Evolutionary conservation across 2,329 filamentous ascomycete species (phyloP).

Genomic region (Herpotrichia juniperi): DNA sequence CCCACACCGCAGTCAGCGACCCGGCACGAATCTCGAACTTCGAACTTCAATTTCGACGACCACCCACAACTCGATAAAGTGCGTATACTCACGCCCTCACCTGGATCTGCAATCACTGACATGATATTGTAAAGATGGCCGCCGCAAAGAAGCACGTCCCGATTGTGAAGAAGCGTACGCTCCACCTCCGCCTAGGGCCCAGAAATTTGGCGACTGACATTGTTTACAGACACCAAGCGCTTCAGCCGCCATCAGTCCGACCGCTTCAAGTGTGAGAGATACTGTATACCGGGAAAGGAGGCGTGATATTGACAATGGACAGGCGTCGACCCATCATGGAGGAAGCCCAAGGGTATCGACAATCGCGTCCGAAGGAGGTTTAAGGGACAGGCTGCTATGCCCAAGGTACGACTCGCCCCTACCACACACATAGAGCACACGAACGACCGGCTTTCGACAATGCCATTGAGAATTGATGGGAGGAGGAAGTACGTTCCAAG

Average conservation of each 20-base stretch:
- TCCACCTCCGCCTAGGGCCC: conserved; percentile 21
- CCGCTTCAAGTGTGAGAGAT: conserved; percentile 77
- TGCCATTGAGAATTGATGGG: not conserved
- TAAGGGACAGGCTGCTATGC: conserved; percentile 94
- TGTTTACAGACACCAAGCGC: conserved; percentile 77
- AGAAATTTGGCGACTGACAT: conserved; percentile 41
- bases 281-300: conserved; percentile 10
- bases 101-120: conserved; percentile 25
- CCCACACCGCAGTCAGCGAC: conserved; percentile 14
- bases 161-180: conserved; percentile 99
- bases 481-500: not conserved
- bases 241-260: conserved; percentile 99
- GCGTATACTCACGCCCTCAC: conserved; percentile 21
- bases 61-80: conserved; percentile 45
- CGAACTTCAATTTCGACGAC: conserved; percentile 18
- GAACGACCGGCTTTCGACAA: not conserved
- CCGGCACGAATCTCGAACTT: no score
- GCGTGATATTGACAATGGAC: conserved; percentile 35
- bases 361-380: conserved; percentile 97
- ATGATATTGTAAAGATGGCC: conserved; percentile 73
- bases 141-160: conserved; percentile 98
- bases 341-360: conserved; percentile 99
- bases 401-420: conserved; percentile 75
- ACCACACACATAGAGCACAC: conserved; percentile 1
- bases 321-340: conserved; percentile 82